Base-by-base conservation (phyloP, 2,329 filamentous ascomycete genomes). In the Teratosphaeria pseudoeucalypti region DNA sequence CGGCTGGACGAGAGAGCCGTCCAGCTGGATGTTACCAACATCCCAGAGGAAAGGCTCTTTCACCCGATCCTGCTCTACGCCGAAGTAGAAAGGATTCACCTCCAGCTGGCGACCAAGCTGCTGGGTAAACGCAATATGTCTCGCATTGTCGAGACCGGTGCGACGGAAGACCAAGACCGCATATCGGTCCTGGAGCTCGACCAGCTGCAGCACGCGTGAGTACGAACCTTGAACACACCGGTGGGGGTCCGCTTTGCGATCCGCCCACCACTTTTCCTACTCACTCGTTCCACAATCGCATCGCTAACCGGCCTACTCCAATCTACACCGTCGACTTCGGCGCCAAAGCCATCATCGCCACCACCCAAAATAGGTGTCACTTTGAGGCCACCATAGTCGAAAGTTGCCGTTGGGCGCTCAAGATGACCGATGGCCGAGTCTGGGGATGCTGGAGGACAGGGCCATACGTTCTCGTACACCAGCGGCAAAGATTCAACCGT, bases 21-120 rank as follows among this genome's bases (percentile, higher is more conserved):
- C 54, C 16, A 56, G 54, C 54, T 56, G 16, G 14, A 56, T 56
- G 32, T 56, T 39, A 32, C 32, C 14, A 3, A 56, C 54, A 37
- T 56, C 54, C 54, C 29, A 56, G 11, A 39, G 54, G 12, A 19
- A 19, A 4, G 27, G 12, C n/a, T 32, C 32, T 19, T 19, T 16
- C n/a, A 56, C 54, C 10, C 54, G n/a, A 14, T 56, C 54, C 10
- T 39, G 19, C 16, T 56, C 29, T 1, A 19, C 37, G 11, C 54
- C 54, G 19, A 37, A 34, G 34, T 39, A 56, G 34, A 56, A 56
- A 34, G 54, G 54, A 27, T 56, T 56, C n/a, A 56, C 54, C 23
- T 56, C 54, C 5, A 56, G 54, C 32, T 56, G 27, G 23, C 6
- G 4, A 14, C 54, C 32, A 6, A 56, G 34, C n/a, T 56, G 54